Conservation (phyloP, 495 filamentous ascomycete species). For the Daldinia grandis region DNA sequence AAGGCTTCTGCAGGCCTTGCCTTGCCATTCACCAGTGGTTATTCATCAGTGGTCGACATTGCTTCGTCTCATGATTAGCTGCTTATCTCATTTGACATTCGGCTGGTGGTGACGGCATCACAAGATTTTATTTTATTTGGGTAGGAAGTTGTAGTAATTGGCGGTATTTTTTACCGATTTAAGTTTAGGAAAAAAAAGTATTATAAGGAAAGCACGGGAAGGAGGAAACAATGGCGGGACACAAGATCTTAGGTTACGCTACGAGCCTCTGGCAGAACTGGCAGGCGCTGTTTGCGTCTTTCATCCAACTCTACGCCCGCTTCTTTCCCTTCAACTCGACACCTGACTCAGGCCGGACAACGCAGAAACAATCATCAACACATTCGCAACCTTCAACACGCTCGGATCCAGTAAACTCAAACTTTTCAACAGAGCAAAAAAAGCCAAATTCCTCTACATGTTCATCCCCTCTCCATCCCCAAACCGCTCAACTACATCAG, state of each 20-base stretch:
- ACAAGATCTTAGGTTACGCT: slow-evolving; percentile 48
- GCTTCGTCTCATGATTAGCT: slow-evolving; percentile 3
- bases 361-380: slow-evolving; percentile 6
- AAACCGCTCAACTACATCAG: slow-evolving; percentile 1
- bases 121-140: not conserved
- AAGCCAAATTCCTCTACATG: not conserved
- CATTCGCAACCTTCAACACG: not conserved
- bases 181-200: slow-evolving; percentile 10
- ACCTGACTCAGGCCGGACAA: slow-evolving; percentile 13
- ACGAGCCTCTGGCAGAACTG: slow-evolving; percentile 45
- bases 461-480: slow-evolving; percentile 1
- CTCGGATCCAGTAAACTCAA: not conserved
- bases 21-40: not conserved
- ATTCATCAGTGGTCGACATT: not conserved
- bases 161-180: not conserved
- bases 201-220: slow-evolving; percentile 20
- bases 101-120: slow-evolving; percentile 9
- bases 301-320: slow-evolving; percentile 43
- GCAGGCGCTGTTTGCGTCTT: slow-evolving; percentile 48
- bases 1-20: slow-evolving; percentile 16
- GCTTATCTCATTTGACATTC: not conserved
- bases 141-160: slow-evolving; percentile 4
- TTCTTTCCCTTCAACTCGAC: slow-evolving; percentile 39
- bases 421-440: not conserved
- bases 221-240: slow-evolving; percentile 46